A percentile compares a stretch with the other conserved stretches of the same genome.
Conservation (phyloP, 345 rosid genomes). For the Salix exigua region DNA sequence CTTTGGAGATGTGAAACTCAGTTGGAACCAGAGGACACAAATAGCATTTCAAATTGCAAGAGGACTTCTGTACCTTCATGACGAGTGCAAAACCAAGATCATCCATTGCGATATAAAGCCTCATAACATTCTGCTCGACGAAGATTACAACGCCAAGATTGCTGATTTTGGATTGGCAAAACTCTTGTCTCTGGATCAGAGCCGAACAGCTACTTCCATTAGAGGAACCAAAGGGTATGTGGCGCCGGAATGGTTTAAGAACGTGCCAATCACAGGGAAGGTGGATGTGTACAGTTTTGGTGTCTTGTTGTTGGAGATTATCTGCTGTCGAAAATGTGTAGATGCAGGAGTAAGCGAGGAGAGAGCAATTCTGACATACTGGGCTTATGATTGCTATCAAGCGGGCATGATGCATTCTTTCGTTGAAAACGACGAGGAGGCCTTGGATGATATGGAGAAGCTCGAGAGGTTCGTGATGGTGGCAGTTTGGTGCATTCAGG, state of each 20-base stretch:
- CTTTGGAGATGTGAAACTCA: conserved; percentile 6
- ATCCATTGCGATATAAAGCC: conserved; percentile 22
- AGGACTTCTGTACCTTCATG: conserved; percentile 16
- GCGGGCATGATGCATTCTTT: neutral
- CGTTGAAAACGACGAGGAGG: neutral
- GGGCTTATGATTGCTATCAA: conserved; percentile 16
- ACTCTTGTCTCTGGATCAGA: conserved; percentile 1
- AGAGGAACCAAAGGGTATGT: conserved; percentile 20
- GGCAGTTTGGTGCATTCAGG: conserved; percentile 22
- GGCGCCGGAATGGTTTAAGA: conserved; percentile 15
- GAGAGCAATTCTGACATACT: neutral
- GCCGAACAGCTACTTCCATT: neutral
- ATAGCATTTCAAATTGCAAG: conserved; percentile 9
- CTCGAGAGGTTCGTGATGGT: neutral
- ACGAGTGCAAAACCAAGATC: conserved; percentile 8
- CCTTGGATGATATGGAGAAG: neutral
- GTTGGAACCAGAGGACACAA: conserved; percentile 15
- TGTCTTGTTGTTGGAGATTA: conserved; percentile 9
- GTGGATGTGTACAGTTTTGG: conserved; percentile 19
- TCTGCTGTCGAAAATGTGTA: conserved; percentile 8
- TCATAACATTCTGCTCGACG: conserved; percentile 17
- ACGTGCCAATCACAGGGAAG: neutral
- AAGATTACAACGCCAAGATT: neutral
- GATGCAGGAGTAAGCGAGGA: neutral
- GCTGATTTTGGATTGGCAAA: conserved; percentile 23